Conservation (phyloP, 192 early-diverging fungal species). For the Coemansia pectinata region DNA sequence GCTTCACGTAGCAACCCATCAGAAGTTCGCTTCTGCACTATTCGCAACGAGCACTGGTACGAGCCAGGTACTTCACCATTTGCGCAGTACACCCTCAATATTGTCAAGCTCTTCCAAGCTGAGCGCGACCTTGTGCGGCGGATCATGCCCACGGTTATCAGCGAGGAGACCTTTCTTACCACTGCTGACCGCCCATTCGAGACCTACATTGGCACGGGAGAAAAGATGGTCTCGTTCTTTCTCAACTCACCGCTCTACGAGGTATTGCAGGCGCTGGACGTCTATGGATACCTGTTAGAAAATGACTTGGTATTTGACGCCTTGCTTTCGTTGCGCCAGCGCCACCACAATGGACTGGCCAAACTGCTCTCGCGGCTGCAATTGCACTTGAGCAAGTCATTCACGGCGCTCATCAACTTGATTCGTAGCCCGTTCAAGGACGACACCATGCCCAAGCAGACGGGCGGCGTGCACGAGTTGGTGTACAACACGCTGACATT, state of each 20-base stretch:
- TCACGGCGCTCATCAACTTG: slow-evolving; percentile 32
- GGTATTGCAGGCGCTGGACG: slow-evolving; percentile 49
- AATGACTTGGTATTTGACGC: slow-evolving; percentile 33
- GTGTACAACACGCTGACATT: slow-evolving; percentile 48
- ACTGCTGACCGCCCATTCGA: slow-evolving; percentile 43
- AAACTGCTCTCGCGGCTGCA: slow-evolving; percentile 41
- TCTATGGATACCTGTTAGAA: slow-evolving; percentile 49
- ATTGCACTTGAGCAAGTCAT: slow-evolving; percentile 40
- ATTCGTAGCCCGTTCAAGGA: slow-evolving; percentile 46
- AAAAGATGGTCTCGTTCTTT: slow-evolving; percentile 45
- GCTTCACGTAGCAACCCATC: slow-evolving; percentile 24
- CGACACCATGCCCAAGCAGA: slow-evolving; percentile 49
- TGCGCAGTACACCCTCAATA: slow-evolving; percentile 48
- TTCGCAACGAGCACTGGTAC: slow-evolving; percentile 54
- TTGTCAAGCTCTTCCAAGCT: slow-evolving; percentile 53
- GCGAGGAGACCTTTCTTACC: slow-evolving; percentile 38
- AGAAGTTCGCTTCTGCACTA: slow-evolving; percentile 43
- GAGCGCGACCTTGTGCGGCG: slow-evolving; percentile 53
- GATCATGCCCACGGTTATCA: slow-evolving; percentile 52
- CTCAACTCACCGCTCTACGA: slow-evolving; percentile 45
- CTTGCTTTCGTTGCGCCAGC: slow-evolving; percentile 29
- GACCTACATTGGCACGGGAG: slow-evolving; percentile 39
- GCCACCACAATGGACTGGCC: slow-evolving; percentile 35
- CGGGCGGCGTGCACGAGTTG: slow-evolving; percentile 47
- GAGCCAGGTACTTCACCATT: slow-evolving; percentile 52